A percentile compares a stretch with the other conserved stretches of the same genome.
phyloP scores from a whole-genome alignment of 176 grass and related monocot genomes.

The Chrysopogon serrulatus region DNA sequence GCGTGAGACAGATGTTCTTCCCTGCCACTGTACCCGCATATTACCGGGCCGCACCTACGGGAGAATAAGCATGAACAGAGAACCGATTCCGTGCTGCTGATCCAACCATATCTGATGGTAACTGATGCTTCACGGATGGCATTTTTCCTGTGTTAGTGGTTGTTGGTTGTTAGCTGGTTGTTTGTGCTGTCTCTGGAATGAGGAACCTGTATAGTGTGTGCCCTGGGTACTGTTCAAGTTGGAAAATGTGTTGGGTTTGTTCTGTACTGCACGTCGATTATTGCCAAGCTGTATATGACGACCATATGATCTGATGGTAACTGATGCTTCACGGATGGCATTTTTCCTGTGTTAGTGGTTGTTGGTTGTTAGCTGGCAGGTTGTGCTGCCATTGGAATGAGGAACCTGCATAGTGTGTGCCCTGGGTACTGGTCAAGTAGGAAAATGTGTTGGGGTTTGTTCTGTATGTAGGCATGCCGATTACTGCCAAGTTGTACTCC shows the following conservation, averaged over 20 bases:
- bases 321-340: not conserved
- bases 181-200: slow-evolving; percentile 5
- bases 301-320: not conserved
- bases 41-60: slow-evolving; percentile 48
- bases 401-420: slow-evolving; percentile 26
- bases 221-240: not conserved
- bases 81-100: not conserved
- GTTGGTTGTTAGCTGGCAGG: not conserved
- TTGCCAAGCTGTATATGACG: slow-evolving; percentile 6
- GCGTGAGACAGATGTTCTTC: slow-evolving; percentile 98
- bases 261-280: not conserved
- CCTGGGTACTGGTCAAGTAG: not conserved
- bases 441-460: not conserved
- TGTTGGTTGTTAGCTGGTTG: not conserved
- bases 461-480: not conserved
- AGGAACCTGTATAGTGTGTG: slow-evolving; percentile 32
- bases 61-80: not conserved
- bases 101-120: not conserved
- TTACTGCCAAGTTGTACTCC: slow-evolving; percentile 1
- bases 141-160: slow-evolving; percentile 25
- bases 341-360: slow-evolving; percentile 16
- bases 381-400: not conserved
- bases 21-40: slow-evolving; percentile 86
- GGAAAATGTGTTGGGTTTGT: not conserved
- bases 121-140: not conserved